Evolutionary conservation across 257 asterid species (phyloP).

Genomic region (Leptodermis oblonga): DNA sequence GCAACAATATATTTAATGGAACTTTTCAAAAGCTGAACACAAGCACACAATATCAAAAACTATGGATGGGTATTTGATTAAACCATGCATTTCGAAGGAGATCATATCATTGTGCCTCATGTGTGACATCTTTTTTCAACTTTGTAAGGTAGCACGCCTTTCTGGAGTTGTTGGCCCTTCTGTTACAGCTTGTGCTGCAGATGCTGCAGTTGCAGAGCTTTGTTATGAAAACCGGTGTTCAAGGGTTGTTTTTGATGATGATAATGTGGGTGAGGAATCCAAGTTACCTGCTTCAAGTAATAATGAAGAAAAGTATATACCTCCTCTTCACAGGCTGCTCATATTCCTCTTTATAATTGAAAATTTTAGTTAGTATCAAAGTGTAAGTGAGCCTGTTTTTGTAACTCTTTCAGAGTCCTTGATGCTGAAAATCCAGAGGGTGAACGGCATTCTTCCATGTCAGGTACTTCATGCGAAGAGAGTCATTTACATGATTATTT

Average conservation of each 20-base stretch:
- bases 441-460: conserved; percentile 29
- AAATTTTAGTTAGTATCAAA: background rate
- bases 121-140: conserved; percentile 10
- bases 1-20: background rate
- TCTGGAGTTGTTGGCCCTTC: conserved; percentile 70
- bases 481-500: background rate
- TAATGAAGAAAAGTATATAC: conserved; percentile 46
- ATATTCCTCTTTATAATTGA: background rate
- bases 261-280: conserved; percentile 29
- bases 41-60: too few relatives aligned
- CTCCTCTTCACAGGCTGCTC: background rate
- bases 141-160: conserved; percentile 63
- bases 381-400: background rate
- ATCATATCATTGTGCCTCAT: background rate
- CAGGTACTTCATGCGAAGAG: conserved; percentile 37
- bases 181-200: conserved; percentile 73
- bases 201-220: conserved; percentile 86
- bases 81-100: background rate
- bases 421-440: conserved; percentile 38
- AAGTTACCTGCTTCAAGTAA: conserved; percentile 35
- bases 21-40: background rate
- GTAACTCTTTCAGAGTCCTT: conserved; percentile 32
- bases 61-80: background rate
- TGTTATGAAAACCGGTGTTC: conserved; percentile 87
- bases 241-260: conserved; percentile 65